Base-by-base conservation (phyloP, 2,329 filamentous ascomycete genomes). In the Dactylellina sp. region DNA sequence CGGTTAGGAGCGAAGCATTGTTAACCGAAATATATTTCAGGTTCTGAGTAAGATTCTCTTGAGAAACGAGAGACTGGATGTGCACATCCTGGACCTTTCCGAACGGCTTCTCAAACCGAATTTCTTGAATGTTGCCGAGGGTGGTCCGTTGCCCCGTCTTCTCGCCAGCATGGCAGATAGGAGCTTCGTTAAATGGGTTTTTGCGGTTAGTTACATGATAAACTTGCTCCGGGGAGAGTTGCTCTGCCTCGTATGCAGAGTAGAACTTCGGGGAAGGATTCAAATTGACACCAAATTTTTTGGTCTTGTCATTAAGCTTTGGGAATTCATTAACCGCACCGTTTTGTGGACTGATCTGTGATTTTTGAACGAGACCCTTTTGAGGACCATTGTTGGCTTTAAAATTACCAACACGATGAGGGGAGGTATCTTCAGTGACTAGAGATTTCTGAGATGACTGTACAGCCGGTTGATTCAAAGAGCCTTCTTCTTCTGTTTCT, bases 91-190 rank as follows among this genome's bases (percentile, higher is more conserved):
- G 18, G 14, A 61, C 64, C 3, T 56, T 55, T 3, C 64, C 64
- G 24, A 55, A 70, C 12, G 7, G 9, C 20, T 60, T 39, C 22
- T 61, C 47, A 39, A 70, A 70, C 16, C 64, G 39, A 9, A 70
- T 7, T 16, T 70, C 64, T 14, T 49, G 61, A 16, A 64, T 32
- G 7, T 46, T 46, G 20, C 20, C 14, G 7, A 12, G 42, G 18
- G 44, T 59, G 7, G 18, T 40, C 14, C 7, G 40, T 14, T 42
- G 28, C 7, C 44, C 42, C 3, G 32, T 42, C 14, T 50, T 50
- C 11, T 32, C 32, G 25, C 52, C 49, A 9, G 25, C 6, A 40
- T 49, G 2, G 25, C 46, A 40, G 11, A 37, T 28, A 4, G 11
- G 24, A 40, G 42, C n/a, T 11, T 52, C 22, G 25, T 50, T 39